phyloP scores from a whole-genome alignment of 1,139 yeast genomes.

The Hyphopichia pseudoburtonii region DNA sequence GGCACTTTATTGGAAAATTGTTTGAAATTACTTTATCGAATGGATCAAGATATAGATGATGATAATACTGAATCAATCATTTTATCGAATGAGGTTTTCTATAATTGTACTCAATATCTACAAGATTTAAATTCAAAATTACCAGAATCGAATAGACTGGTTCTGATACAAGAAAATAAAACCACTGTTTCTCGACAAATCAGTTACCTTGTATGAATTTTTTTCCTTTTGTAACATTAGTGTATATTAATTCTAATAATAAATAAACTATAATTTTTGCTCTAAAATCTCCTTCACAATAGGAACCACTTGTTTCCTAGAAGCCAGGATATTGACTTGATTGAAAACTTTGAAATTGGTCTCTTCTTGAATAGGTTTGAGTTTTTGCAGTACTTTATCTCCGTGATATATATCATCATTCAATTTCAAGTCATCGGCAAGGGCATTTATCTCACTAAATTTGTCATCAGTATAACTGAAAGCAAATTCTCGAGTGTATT shows the following conservation, averaged over 20 bases:
- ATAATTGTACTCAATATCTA: slow-evolving; percentile 25
- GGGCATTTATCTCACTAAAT: slow-evolving; percentile 25
- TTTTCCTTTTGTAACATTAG: too few species aligned
- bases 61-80: slow-evolving; percentile 39
- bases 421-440: slow-evolving; percentile 31
- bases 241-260: neutral
- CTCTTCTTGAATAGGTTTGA: neutral
- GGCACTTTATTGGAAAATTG: slow-evolving; percentile 22
- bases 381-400: slow-evolving; percentile 11
- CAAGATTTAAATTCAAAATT: slow-evolving; percentile 22
- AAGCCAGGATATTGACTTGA: slow-evolving; percentile 60
- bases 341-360: slow-evolving; percentile 35
- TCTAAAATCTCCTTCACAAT: slow-evolving; percentile 37
- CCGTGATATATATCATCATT: slow-evolving; percentile 17
- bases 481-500: slow-evolving; percentile 61
- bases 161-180: slow-evolving; percentile 16
- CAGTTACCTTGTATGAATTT: slow-evolving; percentile 24
- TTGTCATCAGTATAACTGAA: slow-evolving; percentile 23
- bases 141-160: slow-evolving; percentile 27
- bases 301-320: slow-evolving; percentile 89
- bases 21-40: slow-evolving; percentile 44
- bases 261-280: slow-evolving; percentile 2
- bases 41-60: slow-evolving; percentile 9
- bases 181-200: slow-evolving; percentile 20
- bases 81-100: slow-evolving; percentile 26